Evolutionary conservation across 1,139 yeast species (phyloP), one percentile per base, ranked within the genome.

Genomic region (Protomyces macrosporus): DNA sequence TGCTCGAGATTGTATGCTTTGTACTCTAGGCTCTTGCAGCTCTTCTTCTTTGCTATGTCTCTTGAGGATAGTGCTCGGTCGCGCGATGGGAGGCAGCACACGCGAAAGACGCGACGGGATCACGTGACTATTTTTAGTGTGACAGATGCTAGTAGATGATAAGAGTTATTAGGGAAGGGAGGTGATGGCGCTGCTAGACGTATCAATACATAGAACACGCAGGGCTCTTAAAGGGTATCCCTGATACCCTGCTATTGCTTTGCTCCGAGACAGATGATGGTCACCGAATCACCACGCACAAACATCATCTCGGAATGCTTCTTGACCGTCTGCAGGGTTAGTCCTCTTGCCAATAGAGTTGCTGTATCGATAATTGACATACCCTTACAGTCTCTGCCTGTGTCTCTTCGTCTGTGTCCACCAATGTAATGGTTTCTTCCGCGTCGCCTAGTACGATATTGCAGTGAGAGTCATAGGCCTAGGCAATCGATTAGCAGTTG

Each of bases 401-500:
- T 3, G 66, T 48, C 36, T 63, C 66, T n/a, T 75, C 75, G 4
- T 73, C 79, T 14, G 80, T 85, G 48, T 79, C 82, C 45, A 84
- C 73, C 45, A 79, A 79, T 72, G 83, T 88, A 60, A 91, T 84
- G 7, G 88, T 88, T 73, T 93, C 99, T 67, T 82, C 82, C 3
- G 96, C 97, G 70, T 95, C 96, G 71, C 98, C 90, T 70, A 93
- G 82, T 52, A 93, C 97, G 82, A 95, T 85, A 75, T 95, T 93
- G 51, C 64, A 51, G 42, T 56, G 65, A 6, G 57, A 55, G 40
- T 67, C 65, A 45, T 58, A 60, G 1, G 68, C 55, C 64, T 42
- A 32, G 16, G 35, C 12, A 23, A 32, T 10, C 45, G 12, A 34
- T 5, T 10, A 51, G 42, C 54, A 75, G 81, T 2, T 23, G 23